phyloP scores from a whole-genome alignment of 768 basidiomycete species.

The Mycena galopus region DNA sequence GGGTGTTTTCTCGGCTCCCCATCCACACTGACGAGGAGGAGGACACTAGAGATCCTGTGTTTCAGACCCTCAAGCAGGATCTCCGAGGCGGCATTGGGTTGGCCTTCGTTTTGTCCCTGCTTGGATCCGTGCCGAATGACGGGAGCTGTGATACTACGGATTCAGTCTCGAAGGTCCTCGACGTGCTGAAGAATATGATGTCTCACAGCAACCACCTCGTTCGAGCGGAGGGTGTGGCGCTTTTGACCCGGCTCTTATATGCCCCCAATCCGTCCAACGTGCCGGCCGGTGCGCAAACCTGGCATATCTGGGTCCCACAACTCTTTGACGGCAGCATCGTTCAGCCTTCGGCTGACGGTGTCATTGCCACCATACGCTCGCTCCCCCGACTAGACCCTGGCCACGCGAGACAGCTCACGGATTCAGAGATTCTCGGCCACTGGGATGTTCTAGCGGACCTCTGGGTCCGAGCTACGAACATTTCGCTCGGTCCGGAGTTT shows the following conservation, averaged over 20 bases:
- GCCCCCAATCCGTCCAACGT: conserved; percentile 19
- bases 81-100: conserved; percentile 58
- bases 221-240: conserved; percentile 47
- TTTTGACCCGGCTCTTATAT: conserved; percentile 54
- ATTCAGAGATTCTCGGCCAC: conserved; percentile 53
- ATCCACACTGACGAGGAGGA: conserved; percentile 25
- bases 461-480: conserved; percentile 50
- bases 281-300: conserved; percentile 20
- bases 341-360: conserved; percentile 39
- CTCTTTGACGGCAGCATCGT: conserved; percentile 64
- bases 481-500: conserved; percentile 29
- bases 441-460: conserved; percentile 54
- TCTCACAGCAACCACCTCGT: conserved; percentile 40
- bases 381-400: conserved; percentile 41
- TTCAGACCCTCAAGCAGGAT: conserved; percentile 62
- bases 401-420: conserved; percentile 49
- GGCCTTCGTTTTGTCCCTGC: conserved; percentile 55
- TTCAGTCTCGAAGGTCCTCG: conserved; percentile 51
- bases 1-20: conserved; percentile 64
- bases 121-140: conserved; percentile 41
- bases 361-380: conserved; percentile 44
- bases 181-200: conserved; percentile 56
- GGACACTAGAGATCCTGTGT: conserved; percentile 50
- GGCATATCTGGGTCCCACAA: conserved; percentile 45
- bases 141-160: conserved; percentile 31